A percentile compares a stretch with the other conserved stretches of the same genome.
phyloP scores from a whole-genome alignment of 805 yeast species.

The Grigorovia yakushimaensis region DNA sequence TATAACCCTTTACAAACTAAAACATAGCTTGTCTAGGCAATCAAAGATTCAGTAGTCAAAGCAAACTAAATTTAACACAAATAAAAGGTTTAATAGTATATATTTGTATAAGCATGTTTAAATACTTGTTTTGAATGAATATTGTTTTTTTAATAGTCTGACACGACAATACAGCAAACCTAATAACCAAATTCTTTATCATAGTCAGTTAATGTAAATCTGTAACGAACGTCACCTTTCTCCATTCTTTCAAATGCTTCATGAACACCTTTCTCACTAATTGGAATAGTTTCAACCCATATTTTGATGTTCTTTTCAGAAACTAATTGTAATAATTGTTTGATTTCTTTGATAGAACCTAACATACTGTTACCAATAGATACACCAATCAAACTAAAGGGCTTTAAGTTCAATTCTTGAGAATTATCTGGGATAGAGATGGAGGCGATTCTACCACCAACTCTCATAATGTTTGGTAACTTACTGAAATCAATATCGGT shows the following conservation, averaged over 20 bases:
- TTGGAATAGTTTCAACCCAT: conserved; percentile 44
- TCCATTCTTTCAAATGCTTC: conserved; percentile 40
- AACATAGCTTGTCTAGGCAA: no score
- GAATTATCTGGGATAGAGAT: conserved; percentile 18
- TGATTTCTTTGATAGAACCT: conserved; percentile 40
- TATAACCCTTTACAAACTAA: no score
- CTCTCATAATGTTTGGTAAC: conserved; percentile 22
- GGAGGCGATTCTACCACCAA: conserved; percentile 30
- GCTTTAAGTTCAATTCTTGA: conserved; percentile 9
- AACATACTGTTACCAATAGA: conserved; percentile 28
- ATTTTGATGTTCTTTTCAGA: conserved; percentile 39
- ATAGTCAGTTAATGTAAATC: conserved; percentile 43
- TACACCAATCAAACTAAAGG: conserved; percentile 18
- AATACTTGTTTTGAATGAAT: no score
- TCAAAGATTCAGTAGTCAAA: no score
- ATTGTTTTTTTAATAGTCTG: no score
- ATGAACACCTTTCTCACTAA: conserved; percentile 35
- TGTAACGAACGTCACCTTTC: conserved; percentile 43
- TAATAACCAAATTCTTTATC: conserved; percentile 28
- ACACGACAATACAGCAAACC: background rate
- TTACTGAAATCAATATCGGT: conserved; percentile 32
- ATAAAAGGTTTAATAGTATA: no score
- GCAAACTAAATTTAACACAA: no score
- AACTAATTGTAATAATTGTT: conserved; percentile 40
- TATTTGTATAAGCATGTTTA: no score